phyloP scores from a whole-genome alignment of 2,329 filamentous ascomycete genomes.

The Aureobasidium zeae region DNA sequence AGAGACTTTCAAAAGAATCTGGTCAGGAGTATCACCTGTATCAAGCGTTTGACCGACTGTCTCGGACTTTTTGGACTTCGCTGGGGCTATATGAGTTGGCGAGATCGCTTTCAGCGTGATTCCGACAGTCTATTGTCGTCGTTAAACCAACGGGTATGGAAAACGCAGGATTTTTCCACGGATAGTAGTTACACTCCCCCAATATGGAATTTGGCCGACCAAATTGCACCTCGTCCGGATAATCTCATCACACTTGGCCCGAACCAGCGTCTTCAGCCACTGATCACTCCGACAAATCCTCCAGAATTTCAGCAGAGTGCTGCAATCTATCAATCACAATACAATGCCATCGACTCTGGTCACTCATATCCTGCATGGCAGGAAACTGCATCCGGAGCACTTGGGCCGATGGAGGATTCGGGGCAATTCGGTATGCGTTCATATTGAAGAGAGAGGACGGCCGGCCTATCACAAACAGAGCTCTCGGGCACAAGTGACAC shows the following conservation, averaged over 20 bases:
- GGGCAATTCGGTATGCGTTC: not conserved
- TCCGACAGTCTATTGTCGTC: constrained; percentile 34
- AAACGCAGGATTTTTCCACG: constrained; percentile 20
- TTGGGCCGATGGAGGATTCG: not conserved
- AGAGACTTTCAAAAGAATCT: constrained; percentile 28
- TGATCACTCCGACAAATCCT: constrained; percentile 12
- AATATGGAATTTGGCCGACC: not conserved
- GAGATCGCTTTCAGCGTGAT: constrained; percentile 40
- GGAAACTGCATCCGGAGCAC: not conserved
- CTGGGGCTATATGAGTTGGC: constrained; percentile 43
- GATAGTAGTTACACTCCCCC: not conserved
- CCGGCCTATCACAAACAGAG: no score
- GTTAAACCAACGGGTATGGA: constrained; percentile 32
- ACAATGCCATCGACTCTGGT: not conserved
- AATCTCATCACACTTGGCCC: not conserved
- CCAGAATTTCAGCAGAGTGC: constrained; percentile 11
- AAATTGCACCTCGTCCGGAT: not conserved
- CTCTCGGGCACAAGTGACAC: no score
- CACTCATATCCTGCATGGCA: constrained; percentile 8
- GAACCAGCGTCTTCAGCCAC: constrained; percentile 5
- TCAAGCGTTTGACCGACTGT: constrained; percentile 39
- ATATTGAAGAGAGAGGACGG: no score
- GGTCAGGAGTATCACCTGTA: constrained; percentile 36
- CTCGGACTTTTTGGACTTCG: constrained; percentile 38
- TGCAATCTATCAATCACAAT: constrained; percentile 3